Base-by-base conservation (phyloP, 768 basidiomycete genomes). In the Leccinum broughii region DNA sequence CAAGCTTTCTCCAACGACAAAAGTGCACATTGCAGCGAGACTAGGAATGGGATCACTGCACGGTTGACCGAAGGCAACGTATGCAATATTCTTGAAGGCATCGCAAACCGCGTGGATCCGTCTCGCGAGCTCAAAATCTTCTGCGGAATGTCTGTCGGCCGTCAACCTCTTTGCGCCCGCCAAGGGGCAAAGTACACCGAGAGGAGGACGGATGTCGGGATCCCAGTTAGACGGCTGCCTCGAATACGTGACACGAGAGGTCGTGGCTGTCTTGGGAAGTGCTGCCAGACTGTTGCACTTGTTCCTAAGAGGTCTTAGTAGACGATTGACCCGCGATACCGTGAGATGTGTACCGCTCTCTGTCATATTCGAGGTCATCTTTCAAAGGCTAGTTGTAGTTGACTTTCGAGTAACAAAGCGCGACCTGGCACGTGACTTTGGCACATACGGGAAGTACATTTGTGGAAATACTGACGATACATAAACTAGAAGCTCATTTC, bases 81-180 rank as follows among this genome's bases (percentile, higher is more conserved):
- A 64, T 3, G 81, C 73, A 49, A 86, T 68, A 57, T 84, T 83
- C 53, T 75, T 77, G 71, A 85, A 88, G 55, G 80, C 79, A 61
- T 83, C 82, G n/a, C 82, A 76, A 15, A 87, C 77, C 14, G 81
- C 81, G 66, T 84, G 77, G 9, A 86, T 77, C 32, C 73, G 78
- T 39, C 76, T 76, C 9, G 83, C 78, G 32, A 84, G 72, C 56
- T 82, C 78, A 39, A 78, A 65, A 22, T 72, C 76, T 34, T 76
- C 75, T 52, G 70, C 58, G 39, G 67, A 71, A 22, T 71, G 64
- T 49, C 71, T 72, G 55, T 78, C 73, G 4, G 78, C 67, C 52
- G 73, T 70, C 17, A 77, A 65, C 44, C 74, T 76, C 54, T 68
- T 75, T 54, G 74, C 59, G 20, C 66, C 72, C 20, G 76, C 71